phyloP scores from a whole-genome alignment of 768 basidiomycete species.

The Boletus reticulatus region DNA sequence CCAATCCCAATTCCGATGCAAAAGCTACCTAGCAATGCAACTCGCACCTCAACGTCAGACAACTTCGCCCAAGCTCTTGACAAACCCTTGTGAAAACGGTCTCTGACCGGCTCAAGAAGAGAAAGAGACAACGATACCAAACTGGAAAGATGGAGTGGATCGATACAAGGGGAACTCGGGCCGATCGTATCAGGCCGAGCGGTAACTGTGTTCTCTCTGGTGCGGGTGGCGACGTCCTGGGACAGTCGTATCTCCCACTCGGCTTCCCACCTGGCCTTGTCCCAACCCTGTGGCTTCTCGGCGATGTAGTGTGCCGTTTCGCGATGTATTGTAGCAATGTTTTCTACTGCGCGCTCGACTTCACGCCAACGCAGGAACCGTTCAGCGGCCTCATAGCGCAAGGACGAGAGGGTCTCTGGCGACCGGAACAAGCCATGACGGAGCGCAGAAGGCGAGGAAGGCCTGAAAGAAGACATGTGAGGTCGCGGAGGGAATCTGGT shows the following conservation, averaged over 20 bases:
- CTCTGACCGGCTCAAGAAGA: conserved; percentile 47
- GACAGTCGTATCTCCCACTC: conserved; percentile 64
- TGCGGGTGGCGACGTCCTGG: conserved; percentile 52
- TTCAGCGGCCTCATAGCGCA: conserved; percentile 65
- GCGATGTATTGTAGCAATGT: conserved; percentile 35
- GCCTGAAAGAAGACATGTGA: conserved; percentile 56
- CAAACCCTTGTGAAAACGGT: conserved; percentile 22
- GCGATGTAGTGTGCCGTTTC: conserved; percentile 21
- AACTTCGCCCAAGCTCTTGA: conserved; percentile 25
- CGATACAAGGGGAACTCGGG: conserved; percentile 38
- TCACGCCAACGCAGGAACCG: conserved; percentile 74
- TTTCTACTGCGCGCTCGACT: conserved; percentile 55
- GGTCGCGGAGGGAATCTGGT: conserved; percentile 28
- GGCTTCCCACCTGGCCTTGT: conserved; percentile 63
- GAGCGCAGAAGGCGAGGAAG: conserved; percentile 48
- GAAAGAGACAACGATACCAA: conserved; percentile 60
- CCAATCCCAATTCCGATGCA: conserved; percentile 47
- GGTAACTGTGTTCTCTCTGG: conserved; percentile 39
- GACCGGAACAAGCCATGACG: conserved; percentile 62
- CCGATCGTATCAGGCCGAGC: conserved; percentile 13
- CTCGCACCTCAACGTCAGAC: conserved; percentile 27
- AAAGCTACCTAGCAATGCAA: conserved; percentile 40
- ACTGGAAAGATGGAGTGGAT: conserved; percentile 68
- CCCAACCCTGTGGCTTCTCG: conserved; percentile 41
- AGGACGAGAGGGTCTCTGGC: conserved; percentile 53